Evolutionary conservation across 2,329 filamentous ascomycete species (phyloP).

Genomic region (Diaporthe sp.): DNA sequence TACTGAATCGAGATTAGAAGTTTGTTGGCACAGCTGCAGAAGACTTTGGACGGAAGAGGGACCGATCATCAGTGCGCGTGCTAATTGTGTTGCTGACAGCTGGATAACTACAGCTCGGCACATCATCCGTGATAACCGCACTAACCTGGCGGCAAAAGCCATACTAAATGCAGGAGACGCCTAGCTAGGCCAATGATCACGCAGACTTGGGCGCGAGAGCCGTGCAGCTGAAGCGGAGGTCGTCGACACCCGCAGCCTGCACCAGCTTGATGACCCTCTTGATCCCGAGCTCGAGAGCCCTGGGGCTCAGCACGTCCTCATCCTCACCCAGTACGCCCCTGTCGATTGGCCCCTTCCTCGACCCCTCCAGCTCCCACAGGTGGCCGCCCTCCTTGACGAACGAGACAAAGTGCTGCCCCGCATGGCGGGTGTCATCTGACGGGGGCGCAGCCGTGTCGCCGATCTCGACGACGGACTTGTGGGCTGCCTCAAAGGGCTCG

Average conservation of each 20-base stretch:
- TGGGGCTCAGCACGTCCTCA: slow-evolving; percentile 76
- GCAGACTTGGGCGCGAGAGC: slow-evolving; percentile 50
- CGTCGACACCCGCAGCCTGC: slow-evolving; percentile 48
- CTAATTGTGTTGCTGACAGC: not conserved
- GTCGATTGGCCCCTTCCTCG: slow-evolving; percentile 79
- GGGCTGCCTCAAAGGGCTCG: slow-evolving; percentile 78
- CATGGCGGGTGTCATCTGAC: slow-evolving; percentile 65
- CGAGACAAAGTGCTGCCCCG: slow-evolving; percentile 84
- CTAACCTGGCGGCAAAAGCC: not conserved
- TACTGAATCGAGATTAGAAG: not conserved
- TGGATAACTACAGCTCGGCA: not conserved
- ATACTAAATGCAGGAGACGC: not conserved
- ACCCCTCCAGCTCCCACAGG: slow-evolving; percentile 86
- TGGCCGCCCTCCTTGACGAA: slow-evolving; percentile 78
- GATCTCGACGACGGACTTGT: slow-evolving; percentile 75
- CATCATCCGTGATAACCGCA: not conserved
- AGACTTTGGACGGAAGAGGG: not conserved
- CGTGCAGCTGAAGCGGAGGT: slow-evolving; percentile 56
- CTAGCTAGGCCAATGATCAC: not conserved
- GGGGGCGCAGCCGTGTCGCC: slow-evolving; percentile 78
- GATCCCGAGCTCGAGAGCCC: slow-evolving; percentile 74
- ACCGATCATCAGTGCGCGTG: not conserved
- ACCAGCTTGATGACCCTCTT: slow-evolving; percentile 59
- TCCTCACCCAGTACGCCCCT: slow-evolving; percentile 67
- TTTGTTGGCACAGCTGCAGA: not conserved